Base-by-base conservation (phyloP, 2,329 filamentous ascomycete genomes). In the Penicillium sp. region DNA sequence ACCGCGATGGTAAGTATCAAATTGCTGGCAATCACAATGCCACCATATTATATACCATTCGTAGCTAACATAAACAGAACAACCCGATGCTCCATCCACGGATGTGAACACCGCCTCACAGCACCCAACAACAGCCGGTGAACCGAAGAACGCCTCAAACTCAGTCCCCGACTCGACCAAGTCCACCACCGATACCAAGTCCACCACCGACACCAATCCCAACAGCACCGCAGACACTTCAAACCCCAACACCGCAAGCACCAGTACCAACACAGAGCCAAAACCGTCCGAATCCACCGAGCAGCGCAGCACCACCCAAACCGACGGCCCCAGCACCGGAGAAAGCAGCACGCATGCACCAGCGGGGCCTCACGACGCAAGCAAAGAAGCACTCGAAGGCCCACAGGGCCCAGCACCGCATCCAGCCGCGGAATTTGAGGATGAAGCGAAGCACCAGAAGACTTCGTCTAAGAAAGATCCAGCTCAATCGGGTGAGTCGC, bases 1-100 rank as follows among this genome's bases (percentile, higher is more conserved):
- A 92, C 60, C 66, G 76, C n/a, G 73, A 77, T 69, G 74, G 71
- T 78, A 61, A 50, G 66, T 47, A 30, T 27, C 10, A 23, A n/a
- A 12, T 26, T 14, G 17, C 12, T 26, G 18, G n/a, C 14, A n/a
- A n/a, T n/a, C n/a, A n/a, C n/a, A n/a, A n/a, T n/a, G n/a, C n/a
- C n/a, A n/a, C n/a, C n/a, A n/a, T n/a, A n/a, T n/a, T n/a, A n/a
- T n/a, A n/a, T n/a, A n/a, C n/a, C n/a, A n/a, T n/a, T n/a, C n/a
- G n/a, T n/a, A n/a, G n/a, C n/a, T n/a, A n/a, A n/a, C n/a, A n/a
- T n/a, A n/a, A n/a, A n/a, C 18, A 22, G 18, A 22, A 30, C 57
- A 60, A 56, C 54, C 50, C 10, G 51, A 44, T 10, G 49, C 56
- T 17, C 51, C 54, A 1, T 13, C 30, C 6, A 37, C 45, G 22